Percentiles rank a stretch among this genome's conserved stretches.
phyloP scores from a whole-genome alignment of 176 grass and related monocot genomes.

The Oryza nivara region DNA sequence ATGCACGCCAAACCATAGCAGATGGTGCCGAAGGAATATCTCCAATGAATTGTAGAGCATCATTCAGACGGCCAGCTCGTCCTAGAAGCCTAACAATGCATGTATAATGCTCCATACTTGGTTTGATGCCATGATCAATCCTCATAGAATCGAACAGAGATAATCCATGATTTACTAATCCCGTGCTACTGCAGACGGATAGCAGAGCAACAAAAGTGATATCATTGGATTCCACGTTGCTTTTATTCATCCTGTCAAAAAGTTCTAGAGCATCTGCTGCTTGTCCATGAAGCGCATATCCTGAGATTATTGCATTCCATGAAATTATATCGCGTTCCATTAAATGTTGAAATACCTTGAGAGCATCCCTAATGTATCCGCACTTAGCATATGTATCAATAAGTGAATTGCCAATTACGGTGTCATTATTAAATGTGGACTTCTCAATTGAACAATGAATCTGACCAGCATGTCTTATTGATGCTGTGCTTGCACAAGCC shows the following conservation, averaged over 20 bases:
- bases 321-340: constrained; percentile 44
- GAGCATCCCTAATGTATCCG: constrained; percentile 66
- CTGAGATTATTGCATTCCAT: constrained; percentile 57
- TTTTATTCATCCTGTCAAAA: constrained; percentile 47
- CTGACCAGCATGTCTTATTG: constrained; percentile 57
- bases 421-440: constrained; percentile 58
- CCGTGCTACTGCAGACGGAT: constrained; percentile 45
- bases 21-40: constrained; percentile 52
- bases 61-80: constrained; percentile 41
- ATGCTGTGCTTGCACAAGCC: constrained; percentile 67
- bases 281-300: constrained; percentile 52
- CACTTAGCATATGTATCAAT: constrained; percentile 86
- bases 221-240: constrained; percentile 42
- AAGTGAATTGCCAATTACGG: constrained; percentile 67
- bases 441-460: constrained; percentile 72
- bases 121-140: constrained; percentile 39
- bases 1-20: constrained; percentile 58
- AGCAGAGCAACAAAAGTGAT: constrained; percentile 54
- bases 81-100: constrained; percentile 61
- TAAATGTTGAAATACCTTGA: constrained; percentile 48
- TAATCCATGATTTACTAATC: constrained; percentile 45
- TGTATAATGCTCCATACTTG: constrained; percentile 60
- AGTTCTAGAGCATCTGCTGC: constrained; percentile 34
- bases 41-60: constrained; percentile 51
- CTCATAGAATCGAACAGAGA: constrained; percentile 53